Evolutionary conservation across 1,284 basidiomycete species (phyloP).

Genomic region (Fomes fomentarius): DNA sequence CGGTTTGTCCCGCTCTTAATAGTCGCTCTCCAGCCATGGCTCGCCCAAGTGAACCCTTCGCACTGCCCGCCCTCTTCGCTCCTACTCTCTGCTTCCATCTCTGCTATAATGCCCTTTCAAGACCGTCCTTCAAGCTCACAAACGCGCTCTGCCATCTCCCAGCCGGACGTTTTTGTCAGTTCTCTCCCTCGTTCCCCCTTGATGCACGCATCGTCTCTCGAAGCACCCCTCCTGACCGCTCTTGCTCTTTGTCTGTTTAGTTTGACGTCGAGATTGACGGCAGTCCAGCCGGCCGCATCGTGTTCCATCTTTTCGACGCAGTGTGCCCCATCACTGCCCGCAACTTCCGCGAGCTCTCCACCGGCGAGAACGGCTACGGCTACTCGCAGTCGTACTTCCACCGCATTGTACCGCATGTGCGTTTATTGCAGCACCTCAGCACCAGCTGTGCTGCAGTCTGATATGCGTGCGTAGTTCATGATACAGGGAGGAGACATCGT

Average conservation of each 20-base stretch:
- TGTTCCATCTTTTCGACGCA: slow-evolving; percentile 83
- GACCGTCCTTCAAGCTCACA: no score
- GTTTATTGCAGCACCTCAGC: not conserved
- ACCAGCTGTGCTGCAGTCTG: not conserved
- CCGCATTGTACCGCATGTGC: slow-evolving; percentile 66
- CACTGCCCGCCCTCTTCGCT: no score
- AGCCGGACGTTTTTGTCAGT: no score
- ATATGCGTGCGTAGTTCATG: slow-evolving; percentile 31
- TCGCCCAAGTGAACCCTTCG: no score
- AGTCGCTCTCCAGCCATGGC: no score
- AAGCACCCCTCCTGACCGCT: not conserved
- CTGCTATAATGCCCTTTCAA: no score
- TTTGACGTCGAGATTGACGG: slow-evolving; percentile 80
- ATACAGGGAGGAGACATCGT: slow-evolving; percentile 44
- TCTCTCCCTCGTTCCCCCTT: no score
- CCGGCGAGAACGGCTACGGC: slow-evolving; percentile 71
- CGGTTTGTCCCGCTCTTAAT: no score
- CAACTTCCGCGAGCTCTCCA: slow-evolving; percentile 93
- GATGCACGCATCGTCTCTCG: no score
- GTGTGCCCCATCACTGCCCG: slow-evolving; percentile 76
- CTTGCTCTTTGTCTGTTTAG: no score
- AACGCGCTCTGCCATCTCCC: no score
- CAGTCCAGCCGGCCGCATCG: slow-evolving; percentile 66
- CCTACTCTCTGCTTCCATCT: no score
- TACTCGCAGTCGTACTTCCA: slow-evolving; percentile 77